phyloP scores from a whole-genome alignment of 2,329 filamentous ascomycete species.

The Stachybotrys chlorohalonatus region DNA sequence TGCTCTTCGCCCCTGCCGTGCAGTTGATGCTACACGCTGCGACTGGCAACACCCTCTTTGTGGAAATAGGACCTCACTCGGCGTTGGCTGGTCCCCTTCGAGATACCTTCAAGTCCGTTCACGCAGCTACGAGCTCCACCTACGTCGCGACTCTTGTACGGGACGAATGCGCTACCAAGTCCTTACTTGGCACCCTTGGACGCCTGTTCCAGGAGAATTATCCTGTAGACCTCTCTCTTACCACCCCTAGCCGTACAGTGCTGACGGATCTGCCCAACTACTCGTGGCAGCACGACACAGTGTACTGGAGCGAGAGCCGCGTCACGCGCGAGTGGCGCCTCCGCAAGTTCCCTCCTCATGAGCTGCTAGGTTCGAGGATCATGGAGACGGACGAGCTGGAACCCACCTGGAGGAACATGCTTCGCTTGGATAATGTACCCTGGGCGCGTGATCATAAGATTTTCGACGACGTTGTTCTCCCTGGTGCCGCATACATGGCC shows the following conservation, averaged over 20 bases:
- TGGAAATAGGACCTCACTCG: conserved; percentile 13
- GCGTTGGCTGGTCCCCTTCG: conserved; percentile 12
- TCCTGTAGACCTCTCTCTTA: not conserved
- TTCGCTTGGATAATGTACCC: conserved; percentile 10
- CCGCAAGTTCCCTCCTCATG: not conserved
- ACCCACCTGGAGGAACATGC: conserved; percentile 3
- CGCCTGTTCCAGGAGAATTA: conserved; percentile 5
- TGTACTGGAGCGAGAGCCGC: not conserved
- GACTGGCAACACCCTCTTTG: not conserved
- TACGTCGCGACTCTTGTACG: conserved; percentile 8
- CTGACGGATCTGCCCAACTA: not conserved
- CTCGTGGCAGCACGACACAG: not conserved
- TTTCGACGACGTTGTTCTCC: conserved; percentile 31
- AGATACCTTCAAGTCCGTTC: conserved; percentile 7
- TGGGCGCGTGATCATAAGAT: conserved; percentile 33
- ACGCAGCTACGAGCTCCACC: conserved; percentile 1
- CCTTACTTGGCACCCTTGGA: conserved; percentile 7
- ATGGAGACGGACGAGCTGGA: not conserved
- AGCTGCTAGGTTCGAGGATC: not conserved
- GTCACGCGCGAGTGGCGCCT: not conserved
- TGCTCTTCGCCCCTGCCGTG: not conserved
- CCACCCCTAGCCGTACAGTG: not conserved
- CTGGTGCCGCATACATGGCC: conserved; percentile 24
- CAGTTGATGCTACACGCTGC: not conserved
- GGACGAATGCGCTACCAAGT: conserved; percentile 1